Conservation (phyloP, 108 stramenopile genomes). For the Discostella pseudostelligera region DNA sequence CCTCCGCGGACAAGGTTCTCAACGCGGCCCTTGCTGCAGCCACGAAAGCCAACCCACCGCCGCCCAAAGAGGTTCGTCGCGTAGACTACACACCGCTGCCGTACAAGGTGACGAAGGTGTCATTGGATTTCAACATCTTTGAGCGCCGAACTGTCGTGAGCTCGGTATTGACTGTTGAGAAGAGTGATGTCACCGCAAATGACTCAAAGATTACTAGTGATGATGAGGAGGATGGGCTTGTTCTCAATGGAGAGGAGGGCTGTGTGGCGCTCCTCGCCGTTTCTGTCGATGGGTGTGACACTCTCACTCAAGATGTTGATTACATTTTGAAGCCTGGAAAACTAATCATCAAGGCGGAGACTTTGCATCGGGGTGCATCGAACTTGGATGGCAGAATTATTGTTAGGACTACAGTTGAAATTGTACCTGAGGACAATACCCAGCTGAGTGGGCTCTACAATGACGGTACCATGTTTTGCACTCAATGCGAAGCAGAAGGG, state of each 20-base stretch:
- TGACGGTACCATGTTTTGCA: slow-evolving; percentile 60
- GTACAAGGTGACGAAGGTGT: slow-evolving; percentile 38
- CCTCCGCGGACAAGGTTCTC: slow-evolving; percentile 1
- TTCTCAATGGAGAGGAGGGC: slow-evolving; percentile 45
- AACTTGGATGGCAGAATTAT: slow-evolving; percentile 27
- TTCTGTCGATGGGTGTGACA: slow-evolving; percentile 32
- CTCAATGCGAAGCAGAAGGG: slow-evolving; percentile 67
- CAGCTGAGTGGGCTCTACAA: slow-evolving; percentile 70
- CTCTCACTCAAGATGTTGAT: slow-evolving; percentile 18
- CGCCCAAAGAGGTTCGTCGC: slow-evolving; percentile 30
- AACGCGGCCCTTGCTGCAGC: slow-evolving; percentile 37
- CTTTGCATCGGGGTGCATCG: slow-evolving; percentile 15
- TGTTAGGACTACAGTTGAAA: slow-evolving; percentile 35
- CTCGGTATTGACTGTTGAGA: slow-evolving; percentile 28
- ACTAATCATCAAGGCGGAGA: slow-evolving; percentile 23
- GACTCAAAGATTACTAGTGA: slow-evolving; percentile 6
- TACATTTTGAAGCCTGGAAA: slow-evolving; percentile 34
- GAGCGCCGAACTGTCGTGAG: slow-evolving; percentile 40
- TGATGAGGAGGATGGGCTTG: slow-evolving; percentile 21
- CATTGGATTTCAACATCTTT: slow-evolving; percentile 41
- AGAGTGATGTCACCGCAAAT: slow-evolving; percentile 7
- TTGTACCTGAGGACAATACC: slow-evolving; percentile 65
- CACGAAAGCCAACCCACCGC: slow-evolving; percentile 28
- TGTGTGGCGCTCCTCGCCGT: slow-evolving; percentile 26
- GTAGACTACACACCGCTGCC: slow-evolving; percentile 37